A percentile compares a stretch with the other conserved stretches of the same genome.
These are phyloP conservation scores for Colletotrichum echinochloae DNA, from an alignment of 2,329 filamentous ascomycete species.

Conservation along the genomic window DNA sequence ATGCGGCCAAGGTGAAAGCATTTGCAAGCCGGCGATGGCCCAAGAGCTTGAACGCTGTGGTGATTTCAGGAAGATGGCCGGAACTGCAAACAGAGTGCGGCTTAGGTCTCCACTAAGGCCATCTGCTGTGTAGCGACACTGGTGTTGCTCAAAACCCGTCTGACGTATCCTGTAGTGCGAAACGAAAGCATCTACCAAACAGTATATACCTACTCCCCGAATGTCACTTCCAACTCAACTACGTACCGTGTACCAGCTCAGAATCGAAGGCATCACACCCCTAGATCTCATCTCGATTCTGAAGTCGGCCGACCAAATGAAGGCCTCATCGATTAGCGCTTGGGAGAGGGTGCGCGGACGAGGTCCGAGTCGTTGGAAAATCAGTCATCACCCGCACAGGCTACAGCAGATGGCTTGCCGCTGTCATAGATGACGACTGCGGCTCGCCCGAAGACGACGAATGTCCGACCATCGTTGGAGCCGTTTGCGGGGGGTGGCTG, in stretches of 20 bases:
- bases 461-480: conserved; percentile 19
- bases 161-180: too few relatives aligned
- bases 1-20: not conserved
- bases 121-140: not conserved
- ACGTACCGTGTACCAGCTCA: not conserved
- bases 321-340: not conserved
- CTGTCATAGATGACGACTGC: conserved; percentile 34
- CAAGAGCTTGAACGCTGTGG: not conserved
- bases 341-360: not conserved
- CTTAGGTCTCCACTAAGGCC: too few relatives aligned
- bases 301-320: not conserved
- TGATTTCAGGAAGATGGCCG: not conserved
- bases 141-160: not conserved
- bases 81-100: too few relatives aligned
- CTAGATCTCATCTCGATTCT: not conserved
- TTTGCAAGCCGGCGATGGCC: not conserved
- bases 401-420: conserved; percentile 7
- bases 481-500: conserved; percentile 26
- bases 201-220: not conserved
- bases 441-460: conserved; percentile 1
- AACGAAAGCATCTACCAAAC: not conserved
- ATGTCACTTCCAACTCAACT: not conserved
- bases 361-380: not conserved
- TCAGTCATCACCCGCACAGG: not conserved
- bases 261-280: not conserved